Base-by-base conservation (phyloP, 2,329 filamentous ascomycete species). In the Ophiostoma quercus region DNA sequence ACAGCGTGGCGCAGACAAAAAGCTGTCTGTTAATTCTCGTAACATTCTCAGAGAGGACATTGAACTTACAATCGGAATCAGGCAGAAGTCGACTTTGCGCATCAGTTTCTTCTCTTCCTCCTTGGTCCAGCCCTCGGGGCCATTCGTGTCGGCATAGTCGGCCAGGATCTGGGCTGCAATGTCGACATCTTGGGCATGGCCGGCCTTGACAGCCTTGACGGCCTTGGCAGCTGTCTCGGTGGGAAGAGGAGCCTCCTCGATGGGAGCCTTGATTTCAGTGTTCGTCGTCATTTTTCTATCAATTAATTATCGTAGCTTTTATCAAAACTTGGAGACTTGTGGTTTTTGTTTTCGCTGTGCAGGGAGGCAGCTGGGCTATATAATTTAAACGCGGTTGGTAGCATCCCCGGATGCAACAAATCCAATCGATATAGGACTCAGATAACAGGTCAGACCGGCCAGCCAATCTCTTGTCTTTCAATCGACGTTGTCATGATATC, bases 151-250 rank as follows among this genome's bases (percentile, higher is more conserved):
- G 34, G 71, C 73, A 69, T 75, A 74, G 57, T 75, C 62, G 8
- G 75, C 74, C 9, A 76, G 70, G 66, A 76, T 75, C 66, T 74
- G 74, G 5, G 74, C 74, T 9, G 75, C 75, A 62, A 76, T 74
- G 65, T 76, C 75, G 22, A 76, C 71, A 29, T 76, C 73, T 1
- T 76, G 62, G 16, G 71, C 74, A 6, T 74, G 72, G 2, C 75
- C 75, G 3, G 74, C 73, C 70, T 76, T 74, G 34, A 75, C 72
- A 6, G 74, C 74, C 66, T 75, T 75, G 43, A 76, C 71, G 16
- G 74, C 65, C 16, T 41, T 41, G 39, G 39, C 39, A 41, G 39
- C 39, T 41, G 68, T 25, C 25, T 29, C 16, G 2, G 62, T 41
- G 9, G 66, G 47, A 9, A 54, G 8, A 25, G 51, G 22, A 12